Evolutionary conservation across 257 asterid species (phyloP).

Genomic region (Nicotiana attenuata): DNA sequence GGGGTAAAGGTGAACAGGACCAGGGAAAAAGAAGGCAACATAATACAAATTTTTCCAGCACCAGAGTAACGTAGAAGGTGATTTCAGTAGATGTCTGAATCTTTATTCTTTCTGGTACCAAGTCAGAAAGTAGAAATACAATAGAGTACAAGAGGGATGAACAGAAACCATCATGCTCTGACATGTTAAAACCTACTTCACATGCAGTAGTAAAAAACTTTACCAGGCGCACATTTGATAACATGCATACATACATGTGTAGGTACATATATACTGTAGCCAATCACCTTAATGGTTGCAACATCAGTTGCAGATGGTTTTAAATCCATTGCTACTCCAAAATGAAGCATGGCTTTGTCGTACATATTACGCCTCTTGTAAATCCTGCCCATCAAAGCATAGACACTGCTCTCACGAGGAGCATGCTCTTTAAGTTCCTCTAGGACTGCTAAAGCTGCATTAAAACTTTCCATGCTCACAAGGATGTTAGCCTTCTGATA

Average conservation of each 20-base stretch:
- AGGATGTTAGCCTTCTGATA: slow-evolving; percentile 95
- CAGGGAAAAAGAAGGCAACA: background rate
- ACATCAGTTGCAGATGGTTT: slow-evolving; percentile 96
- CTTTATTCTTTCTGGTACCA: background rate
- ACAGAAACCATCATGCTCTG: background rate
- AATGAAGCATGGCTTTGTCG: slow-evolving; percentile 91
- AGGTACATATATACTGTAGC: background rate
- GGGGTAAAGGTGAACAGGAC: background rate
- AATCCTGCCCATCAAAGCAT: slow-evolving; percentile 93
- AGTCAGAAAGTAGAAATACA: background rate
- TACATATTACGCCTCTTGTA: slow-evolving; percentile 65
- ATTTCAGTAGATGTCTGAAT: background rate
- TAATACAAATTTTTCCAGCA: background rate
- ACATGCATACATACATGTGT: background rate
- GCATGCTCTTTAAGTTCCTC: slow-evolving; percentile 95
- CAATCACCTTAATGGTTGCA: slow-evolving; percentile 83
- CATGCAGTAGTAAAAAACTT: background rate
- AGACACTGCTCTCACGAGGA: slow-evolving; percentile 85
- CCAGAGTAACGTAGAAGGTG: background rate
- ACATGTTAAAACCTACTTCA: background rate
- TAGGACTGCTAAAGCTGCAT: slow-evolving; percentile 81
- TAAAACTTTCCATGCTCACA: slow-evolving; percentile 71
- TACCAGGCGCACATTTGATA: background rate
- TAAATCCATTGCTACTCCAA: slow-evolving; percentile 87
- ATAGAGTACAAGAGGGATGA: background rate